Evolutionary conservation across 2,329 filamentous ascomycete species (phyloP).

Genomic region (Calonectria naviculata): DNA sequence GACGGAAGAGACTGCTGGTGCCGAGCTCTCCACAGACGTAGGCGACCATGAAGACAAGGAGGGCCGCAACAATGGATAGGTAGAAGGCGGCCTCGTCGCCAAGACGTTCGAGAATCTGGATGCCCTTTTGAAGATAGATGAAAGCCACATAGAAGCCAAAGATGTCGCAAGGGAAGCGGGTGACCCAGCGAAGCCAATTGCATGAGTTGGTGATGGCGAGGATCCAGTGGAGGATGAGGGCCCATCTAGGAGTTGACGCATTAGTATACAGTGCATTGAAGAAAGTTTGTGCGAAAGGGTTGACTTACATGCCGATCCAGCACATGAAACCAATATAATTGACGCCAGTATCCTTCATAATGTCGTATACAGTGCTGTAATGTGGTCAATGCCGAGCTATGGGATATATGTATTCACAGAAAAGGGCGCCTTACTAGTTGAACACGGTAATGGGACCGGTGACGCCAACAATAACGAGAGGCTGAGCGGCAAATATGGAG

Average conservation of each 20-base stretch:
- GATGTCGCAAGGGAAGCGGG: slow-evolving; percentile 91
- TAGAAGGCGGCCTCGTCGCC: slow-evolving; percentile 77
- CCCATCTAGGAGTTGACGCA: slow-evolving; percentile 68
- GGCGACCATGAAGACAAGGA: slow-evolving; percentile 82
- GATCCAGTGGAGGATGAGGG: slow-evolving; percentile 85
- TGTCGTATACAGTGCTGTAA: slow-evolving; percentile 85
- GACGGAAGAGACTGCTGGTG: slow-evolving; percentile 76
- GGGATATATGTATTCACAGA: not conserved
- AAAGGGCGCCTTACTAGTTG: slow-evolving; percentile 71
- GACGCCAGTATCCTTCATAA: slow-evolving; percentile 80
- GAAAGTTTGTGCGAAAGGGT: too few relatives aligned
- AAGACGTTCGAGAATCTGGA: slow-evolving; percentile 84
- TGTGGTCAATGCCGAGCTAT: not conserved
- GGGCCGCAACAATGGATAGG: slow-evolving; percentile 79
- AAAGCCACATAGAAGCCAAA: slow-evolving; percentile 95
- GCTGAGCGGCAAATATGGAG: slow-evolving; percentile 82
- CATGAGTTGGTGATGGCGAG: slow-evolving; percentile 88
- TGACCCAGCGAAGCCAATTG: slow-evolving; percentile 90
- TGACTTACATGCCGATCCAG: slow-evolving; percentile 81
- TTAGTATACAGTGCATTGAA: not conserved
- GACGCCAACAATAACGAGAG: slow-evolving; percentile 90
- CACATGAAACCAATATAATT: slow-evolving; percentile 92
- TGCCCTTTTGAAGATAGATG: slow-evolving; percentile 91
- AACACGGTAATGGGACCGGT: slow-evolving; percentile 94
- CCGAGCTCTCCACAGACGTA: slow-evolving; percentile 81